Conservation (phyloP, 2,329 filamentous ascomycete species). For the Mariannaea sp. region DNA sequence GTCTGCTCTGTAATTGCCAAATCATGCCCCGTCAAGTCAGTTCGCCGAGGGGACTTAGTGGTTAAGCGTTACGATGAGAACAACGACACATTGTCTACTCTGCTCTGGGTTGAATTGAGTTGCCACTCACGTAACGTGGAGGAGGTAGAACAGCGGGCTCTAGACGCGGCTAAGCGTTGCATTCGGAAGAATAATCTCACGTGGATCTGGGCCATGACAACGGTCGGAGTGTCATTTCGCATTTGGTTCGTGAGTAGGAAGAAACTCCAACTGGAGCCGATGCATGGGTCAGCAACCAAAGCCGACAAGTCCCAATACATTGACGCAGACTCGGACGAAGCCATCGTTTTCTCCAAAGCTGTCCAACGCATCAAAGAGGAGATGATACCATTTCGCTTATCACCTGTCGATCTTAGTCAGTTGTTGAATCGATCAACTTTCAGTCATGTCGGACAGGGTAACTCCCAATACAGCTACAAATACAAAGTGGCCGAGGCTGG, state of each 20-base stretch:
- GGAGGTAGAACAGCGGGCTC: constrained; percentile 4
- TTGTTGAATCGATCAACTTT: too few species aligned
- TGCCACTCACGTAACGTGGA: too few species aligned
- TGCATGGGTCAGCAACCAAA: not conserved
- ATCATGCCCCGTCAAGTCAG: not conserved
- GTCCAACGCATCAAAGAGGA: constrained; percentile 8
- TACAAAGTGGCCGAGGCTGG: too few species aligned
- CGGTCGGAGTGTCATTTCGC: constrained; percentile 6
- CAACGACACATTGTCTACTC: not conserved
- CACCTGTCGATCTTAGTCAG: too few species aligned
- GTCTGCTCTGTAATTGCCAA: not conserved
- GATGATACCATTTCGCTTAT: too few species aligned
- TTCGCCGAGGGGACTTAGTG: not conserved
- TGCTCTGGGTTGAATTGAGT: not conserved
- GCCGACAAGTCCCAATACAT: constrained; percentile 13
- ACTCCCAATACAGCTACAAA: too few species aligned
- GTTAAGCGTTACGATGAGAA: not conserved
- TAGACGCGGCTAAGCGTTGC: constrained; percentile 10
- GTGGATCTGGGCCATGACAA: constrained; percentile 17
- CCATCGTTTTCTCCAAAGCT: constrained; percentile 11
- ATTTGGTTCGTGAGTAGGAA: constrained; percentile 8
- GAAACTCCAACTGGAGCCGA: not conserved
- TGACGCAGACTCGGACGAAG: constrained; percentile 9
- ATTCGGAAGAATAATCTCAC: constrained; percentile 1
- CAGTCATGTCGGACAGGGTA: too few species aligned